phyloP scores from a whole-genome alignment of 345 rosid genomes.

The Lagerstroemia speciosa region DNA sequence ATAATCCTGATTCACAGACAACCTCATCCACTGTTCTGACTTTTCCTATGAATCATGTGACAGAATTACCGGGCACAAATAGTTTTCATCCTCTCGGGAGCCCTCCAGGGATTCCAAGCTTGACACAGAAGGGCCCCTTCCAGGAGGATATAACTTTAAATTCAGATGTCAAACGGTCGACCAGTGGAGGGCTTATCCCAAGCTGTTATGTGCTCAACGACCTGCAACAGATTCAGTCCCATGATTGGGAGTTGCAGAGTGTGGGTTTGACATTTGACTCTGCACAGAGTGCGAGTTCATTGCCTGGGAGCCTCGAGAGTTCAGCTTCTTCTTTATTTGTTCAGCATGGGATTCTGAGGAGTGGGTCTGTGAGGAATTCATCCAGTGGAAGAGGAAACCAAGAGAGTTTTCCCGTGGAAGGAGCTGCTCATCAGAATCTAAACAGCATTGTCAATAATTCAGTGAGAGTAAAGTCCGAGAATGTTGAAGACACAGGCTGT shows the following conservation, averaged over 20 bases:
- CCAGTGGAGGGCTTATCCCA: constrained; percentile 29
- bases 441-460: constrained; percentile 28
- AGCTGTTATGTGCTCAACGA: constrained; percentile 53
- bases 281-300: constrained; percentile 38
- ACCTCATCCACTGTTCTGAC: constrained; percentile 30
- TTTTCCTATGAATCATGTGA: constrained; percentile 39
- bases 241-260: constrained; percentile 62
- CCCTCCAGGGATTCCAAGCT: constrained; percentile 40
- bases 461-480: constrained; percentile 61
- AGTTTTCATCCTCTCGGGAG: constrained; percentile 60
- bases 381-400: constrained; percentile 19
- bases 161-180: constrained; percentile 40
- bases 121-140: constrained; percentile 31
- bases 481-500: constrained; percentile 32
- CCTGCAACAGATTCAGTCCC: constrained; percentile 51
- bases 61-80: constrained; percentile 27
- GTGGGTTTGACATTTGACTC: constrained; percentile 45
- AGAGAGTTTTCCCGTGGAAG: constrained; percentile 26
- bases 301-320: constrained; percentile 28
- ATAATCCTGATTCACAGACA: constrained; percentile 12
- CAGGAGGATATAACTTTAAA: constrained; percentile 48
- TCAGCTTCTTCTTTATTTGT: background rate
- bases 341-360: constrained; percentile 23
- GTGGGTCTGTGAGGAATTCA: constrained; percentile 29
- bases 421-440: constrained; percentile 24